Percentiles rank a stretch among this genome's conserved stretches.
Conservation (phyloP, 176 grass and related monocot genomes). For the Oryza nivara region DNA sequence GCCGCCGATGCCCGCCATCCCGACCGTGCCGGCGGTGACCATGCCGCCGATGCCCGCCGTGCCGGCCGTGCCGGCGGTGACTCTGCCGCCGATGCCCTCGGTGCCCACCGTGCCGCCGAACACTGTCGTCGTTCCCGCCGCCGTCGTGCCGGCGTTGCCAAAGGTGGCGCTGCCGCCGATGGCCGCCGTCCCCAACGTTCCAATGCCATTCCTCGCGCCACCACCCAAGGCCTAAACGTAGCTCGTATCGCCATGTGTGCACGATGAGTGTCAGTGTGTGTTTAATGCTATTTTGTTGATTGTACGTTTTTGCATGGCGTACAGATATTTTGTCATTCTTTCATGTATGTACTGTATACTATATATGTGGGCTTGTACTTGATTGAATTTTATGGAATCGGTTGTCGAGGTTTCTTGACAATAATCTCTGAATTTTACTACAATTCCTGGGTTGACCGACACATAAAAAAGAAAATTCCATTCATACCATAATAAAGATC, state of each 20-base stretch:
- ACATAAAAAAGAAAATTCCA: no score
- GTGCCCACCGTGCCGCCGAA: constrained; percentile 15
- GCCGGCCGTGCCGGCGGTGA: not conserved
- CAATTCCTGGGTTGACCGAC: no score
- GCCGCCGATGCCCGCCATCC: not conserved
- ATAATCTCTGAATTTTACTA: no score
- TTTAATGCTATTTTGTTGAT: not conserved
- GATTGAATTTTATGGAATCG: not conserved
- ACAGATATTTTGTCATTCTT: not conserved
- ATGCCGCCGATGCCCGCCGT: constrained; percentile 19
- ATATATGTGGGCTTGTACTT: not conserved
- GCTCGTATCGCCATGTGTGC: not conserved
- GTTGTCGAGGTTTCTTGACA: no score
- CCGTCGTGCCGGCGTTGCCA: constrained; percentile 16
- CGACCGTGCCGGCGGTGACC: not conserved
- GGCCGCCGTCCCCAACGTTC: constrained; percentile 30
- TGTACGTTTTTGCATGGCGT: not conserved
- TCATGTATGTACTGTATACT: not conserved
- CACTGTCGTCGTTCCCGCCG: not conserved
- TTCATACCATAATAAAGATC: no score
- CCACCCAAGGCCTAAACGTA: constrained; percentile 35
- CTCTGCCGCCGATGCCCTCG: not conserved
- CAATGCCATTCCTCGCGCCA: constrained; percentile 32
- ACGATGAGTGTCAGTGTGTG: not conserved
- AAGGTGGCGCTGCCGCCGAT: constrained; percentile 44